Percentiles rank a stretch among this genome's conserved stretches.
phyloP scores from a whole-genome alignment of 1,284 basidiomycete species.

The Ceratobasidium papillatum region DNA sequence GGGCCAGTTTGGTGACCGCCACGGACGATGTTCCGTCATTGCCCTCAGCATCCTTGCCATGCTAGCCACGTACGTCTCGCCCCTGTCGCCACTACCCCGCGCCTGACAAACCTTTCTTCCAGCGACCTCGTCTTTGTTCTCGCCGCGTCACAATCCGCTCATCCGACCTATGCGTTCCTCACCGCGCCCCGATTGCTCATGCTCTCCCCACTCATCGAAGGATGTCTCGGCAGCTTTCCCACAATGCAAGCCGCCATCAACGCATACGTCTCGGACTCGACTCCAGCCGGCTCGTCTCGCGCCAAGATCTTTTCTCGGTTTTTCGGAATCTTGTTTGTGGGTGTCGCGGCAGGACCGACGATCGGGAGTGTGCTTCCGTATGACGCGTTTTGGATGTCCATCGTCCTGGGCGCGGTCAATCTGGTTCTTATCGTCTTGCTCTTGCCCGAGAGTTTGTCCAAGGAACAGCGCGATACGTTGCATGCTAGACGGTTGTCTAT shows the following conservation, averaged over 20 bases:
- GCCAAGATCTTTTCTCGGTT: conserved; percentile 84
- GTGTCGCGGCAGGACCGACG: conserved; percentile 76
- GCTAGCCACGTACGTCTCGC: conserved; percentile 70
- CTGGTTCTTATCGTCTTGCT: conserved; percentile 64
- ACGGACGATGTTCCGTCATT: conserved; percentile 80
- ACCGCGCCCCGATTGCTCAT: conserved; percentile 81
- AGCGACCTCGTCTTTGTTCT: conserved; percentile 83
- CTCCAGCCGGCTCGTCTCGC: conserved; percentile 70
- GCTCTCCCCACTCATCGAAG: conserved; percentile 82
- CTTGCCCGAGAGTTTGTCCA: conserved; percentile 68
- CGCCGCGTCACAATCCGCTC: conserved; percentile 69
- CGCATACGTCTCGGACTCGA: conserved; percentile 82
- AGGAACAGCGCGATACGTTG: conserved; percentile 51
- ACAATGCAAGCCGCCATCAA: conserved; percentile 74
- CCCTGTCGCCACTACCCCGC: conserved; percentile 27
- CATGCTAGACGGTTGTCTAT: conserved; percentile 42
- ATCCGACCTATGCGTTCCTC: conserved; percentile 57
- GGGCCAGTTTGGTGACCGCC: conserved; percentile 81
- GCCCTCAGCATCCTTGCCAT: conserved; percentile 74
- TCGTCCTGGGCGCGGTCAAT: conserved; percentile 59
- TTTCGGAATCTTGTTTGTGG: conserved; percentile 72
- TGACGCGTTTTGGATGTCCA: conserved; percentile 64
- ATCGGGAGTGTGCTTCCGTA: conserved; percentile 69
- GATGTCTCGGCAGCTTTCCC: conserved; percentile 85
- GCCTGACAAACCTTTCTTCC: conserved; percentile 42